Percentiles rank a stretch among this genome's conserved stretches.
Conservation (phyloP, 345 rosid species). For the Salix dunnii region DNA sequence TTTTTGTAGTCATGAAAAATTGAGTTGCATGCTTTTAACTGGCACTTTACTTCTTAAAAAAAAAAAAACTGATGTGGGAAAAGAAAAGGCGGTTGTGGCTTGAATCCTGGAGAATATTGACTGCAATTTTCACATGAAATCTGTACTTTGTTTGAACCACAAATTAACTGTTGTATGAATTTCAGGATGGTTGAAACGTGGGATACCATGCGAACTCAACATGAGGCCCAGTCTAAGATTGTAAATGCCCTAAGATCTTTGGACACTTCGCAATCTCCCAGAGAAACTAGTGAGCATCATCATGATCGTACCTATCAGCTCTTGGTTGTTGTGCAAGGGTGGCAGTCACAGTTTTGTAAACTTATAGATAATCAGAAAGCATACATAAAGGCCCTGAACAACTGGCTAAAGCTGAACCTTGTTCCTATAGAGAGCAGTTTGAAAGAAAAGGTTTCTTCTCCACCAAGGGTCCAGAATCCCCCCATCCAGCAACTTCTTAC, state of each 20-base stretch:
- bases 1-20: not conserved
- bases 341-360: slow-evolving; percentile 69
- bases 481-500: slow-evolving; percentile 58
- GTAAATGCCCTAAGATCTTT: slow-evolving; percentile 38
- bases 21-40: not conserved
- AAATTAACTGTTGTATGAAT: not conserved
- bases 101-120: not conserved
- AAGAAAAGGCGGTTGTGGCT: not conserved
- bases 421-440: slow-evolving; percentile 83
- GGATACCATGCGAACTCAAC: slow-evolving; percentile 66
- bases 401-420: slow-evolving; percentile 75
- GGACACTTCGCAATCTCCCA: slow-evolving; percentile 46
- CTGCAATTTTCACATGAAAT: not conserved
- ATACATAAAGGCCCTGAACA: slow-evolving; percentile 59
- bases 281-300: slow-evolving; percentile 75
- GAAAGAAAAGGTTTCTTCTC: slow-evolving; percentile 90
- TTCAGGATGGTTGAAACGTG: slow-evolving; percentile 91
- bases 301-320: slow-evolving; percentile 73
- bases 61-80: not conserved
- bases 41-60: not conserved
- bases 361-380: slow-evolving; percentile 69
- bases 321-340: slow-evolving; percentile 58
- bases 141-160: not conserved
- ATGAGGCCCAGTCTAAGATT: slow-evolving; percentile 51
- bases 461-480: slow-evolving; percentile 62